phyloP scores from a whole-genome alignment of 108 stramenopile genomes.

The Schizochytrium sp. region DNA sequence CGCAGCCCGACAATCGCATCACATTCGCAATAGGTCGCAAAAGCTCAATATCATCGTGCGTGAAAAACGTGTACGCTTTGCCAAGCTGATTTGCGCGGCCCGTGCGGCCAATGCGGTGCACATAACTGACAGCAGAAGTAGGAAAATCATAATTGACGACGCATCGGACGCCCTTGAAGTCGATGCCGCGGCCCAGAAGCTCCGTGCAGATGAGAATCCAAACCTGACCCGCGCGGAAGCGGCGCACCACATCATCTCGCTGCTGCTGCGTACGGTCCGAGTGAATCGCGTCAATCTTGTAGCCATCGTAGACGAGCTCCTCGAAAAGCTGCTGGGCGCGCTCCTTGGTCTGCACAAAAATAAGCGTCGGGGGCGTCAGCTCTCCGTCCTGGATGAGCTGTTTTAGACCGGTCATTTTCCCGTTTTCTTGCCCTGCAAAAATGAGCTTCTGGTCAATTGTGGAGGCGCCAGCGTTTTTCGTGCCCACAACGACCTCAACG shows the following conservation, averaged over 20 bases:
- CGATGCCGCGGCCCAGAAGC: conserved; percentile 90
- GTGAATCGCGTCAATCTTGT: conserved; percentile 87
- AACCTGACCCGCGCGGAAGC: conserved; percentile 84
- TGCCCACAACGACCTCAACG: conserved; percentile 68
- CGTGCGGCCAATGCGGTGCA: conserved; percentile 92
- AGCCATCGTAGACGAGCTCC: conserved; percentile 78
- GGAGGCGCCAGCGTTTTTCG: conserved; percentile 47
- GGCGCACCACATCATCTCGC: conserved; percentile 76
- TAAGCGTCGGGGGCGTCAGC: conserved; percentile 68
- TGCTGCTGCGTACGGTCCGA: conserved; percentile 69
- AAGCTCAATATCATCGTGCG: conserved; percentile 65
- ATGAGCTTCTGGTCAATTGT: conserved; percentile 58
- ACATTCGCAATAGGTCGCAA: conserved; percentile 87
- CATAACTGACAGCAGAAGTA: conserved; percentile 71
- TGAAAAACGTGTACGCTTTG: conserved; percentile 87
- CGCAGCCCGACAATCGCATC: conserved; percentile 77
- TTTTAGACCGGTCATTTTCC: conserved; percentile 82
- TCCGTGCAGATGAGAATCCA: conserved; percentile 98
- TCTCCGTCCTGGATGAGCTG: conserved; percentile 46
- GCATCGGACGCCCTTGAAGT: conserved; percentile 90
- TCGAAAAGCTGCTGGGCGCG: conserved; percentile 85
- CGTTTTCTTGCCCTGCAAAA: conserved; percentile 94
- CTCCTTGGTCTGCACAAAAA: conserved; percentile 89
- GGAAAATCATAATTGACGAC: conserved; percentile 97
- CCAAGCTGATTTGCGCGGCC: conserved; percentile 85